Evolutionary conservation across 495 filamentous ascomycete genomes (phyloP).

Genomic region (Oidiodendron maius): DNA sequence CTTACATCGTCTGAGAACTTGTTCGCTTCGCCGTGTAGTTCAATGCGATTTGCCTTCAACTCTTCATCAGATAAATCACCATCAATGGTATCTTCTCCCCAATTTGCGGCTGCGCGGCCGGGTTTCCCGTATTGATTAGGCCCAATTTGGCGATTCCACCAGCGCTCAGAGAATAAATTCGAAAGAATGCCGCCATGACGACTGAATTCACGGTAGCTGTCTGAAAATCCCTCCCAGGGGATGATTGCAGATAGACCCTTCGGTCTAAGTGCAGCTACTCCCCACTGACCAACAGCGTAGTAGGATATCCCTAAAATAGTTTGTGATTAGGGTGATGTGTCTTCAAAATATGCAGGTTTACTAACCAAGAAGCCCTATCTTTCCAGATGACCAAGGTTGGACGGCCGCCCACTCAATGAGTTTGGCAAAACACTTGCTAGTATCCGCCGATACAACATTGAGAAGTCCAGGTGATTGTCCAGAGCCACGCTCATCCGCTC

Average conservation of each 20-base stretch:
- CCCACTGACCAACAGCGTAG: conserved; percentile 36
- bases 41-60: conserved; percentile 40
- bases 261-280: conserved; percentile 31
- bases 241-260: conserved; percentile 34
- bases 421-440: conserved; percentile 40
- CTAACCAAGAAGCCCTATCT: conserved; percentile 37
- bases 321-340: no score
- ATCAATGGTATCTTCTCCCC: conserved; percentile 48
- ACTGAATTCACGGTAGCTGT: conserved; percentile 32
- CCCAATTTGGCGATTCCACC: conserved; percentile 59
- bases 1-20: conserved; percentile 54
- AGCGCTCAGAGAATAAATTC: conserved; percentile 49
- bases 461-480: conserved; percentile 34
- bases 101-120: conserved; percentile 30
- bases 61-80: conserved; percentile 46
- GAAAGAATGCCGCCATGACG: conserved; percentile 58
- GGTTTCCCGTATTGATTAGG: conserved; percentile 54
- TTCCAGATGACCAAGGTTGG: conserved; percentile 39
- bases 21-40: conserved; percentile 48
- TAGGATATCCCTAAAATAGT: no score
- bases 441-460: conserved; percentile 29
- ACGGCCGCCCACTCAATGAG: conserved; percentile 35
- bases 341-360: no score
- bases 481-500: conserved; percentile 35
- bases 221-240: conserved; percentile 39